Base-by-base conservation (phyloP, 352 stramenopile genomes). In the Phytopythium boreale region DNA sequence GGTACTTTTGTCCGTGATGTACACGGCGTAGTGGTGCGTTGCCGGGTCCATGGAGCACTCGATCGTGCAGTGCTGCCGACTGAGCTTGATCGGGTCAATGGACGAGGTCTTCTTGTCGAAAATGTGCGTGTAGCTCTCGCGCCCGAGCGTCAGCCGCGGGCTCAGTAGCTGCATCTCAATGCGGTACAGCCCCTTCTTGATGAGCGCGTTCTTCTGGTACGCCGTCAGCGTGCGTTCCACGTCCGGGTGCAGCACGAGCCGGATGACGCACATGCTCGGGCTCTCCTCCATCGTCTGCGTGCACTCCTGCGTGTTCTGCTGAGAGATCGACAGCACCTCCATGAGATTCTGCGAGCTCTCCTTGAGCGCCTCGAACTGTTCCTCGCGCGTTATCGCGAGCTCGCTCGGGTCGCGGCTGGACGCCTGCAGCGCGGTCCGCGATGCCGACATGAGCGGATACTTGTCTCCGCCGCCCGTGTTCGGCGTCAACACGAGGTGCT, bases 231-330 rank as follows among this genome's bases (percentile, higher is more conserved):
- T 64, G 63, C 77, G 69, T 22, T 92, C 79, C 41, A 90, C 80
- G 31, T 92, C 81, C 0, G 79, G 81, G 55, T 92, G 83, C 31
- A 92, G 68, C 22, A 84, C 75, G 5, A 92, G 75, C 2, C 80
- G 68, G 67, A 89, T 87, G 12, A 87, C 57, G 63, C 76, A 85
- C 71, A 80, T 70, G 4, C 64, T 75, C 19, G 79, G 74, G 46
- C 74, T 90, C 51, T 92, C 83, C 27, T 89, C 81, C 17, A 87
- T 61, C 51, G 80, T 87, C 62, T 90, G 83, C 44, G 83, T 89
- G 63, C 75, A 90, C 60, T 90, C 80, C 41, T 92, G 80, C 12
- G 83, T 92, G 63, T 89, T 88, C 63, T 90, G 71, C 63, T 92
- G 81, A 14, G 83, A 90, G 59, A 92, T 88, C 57, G 77, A 87